Percentiles rank a stretch among this genome's conserved stretches.
These are phyloP conservation scores for Lipomyces sp. DNA, from an alignment of 805 yeast genomes.

Conservation along the genomic window DNA sequence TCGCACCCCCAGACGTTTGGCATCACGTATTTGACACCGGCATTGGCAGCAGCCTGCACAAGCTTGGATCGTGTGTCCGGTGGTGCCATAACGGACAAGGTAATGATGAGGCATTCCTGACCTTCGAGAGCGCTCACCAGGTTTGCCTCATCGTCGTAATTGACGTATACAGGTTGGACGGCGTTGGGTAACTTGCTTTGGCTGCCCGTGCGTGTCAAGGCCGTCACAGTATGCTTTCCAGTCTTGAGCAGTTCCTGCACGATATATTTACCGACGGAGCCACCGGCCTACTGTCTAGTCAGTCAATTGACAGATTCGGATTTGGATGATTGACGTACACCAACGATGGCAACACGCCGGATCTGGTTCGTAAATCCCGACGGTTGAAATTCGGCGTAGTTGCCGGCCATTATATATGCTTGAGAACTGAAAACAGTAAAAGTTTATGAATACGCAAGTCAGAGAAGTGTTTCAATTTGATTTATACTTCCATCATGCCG, in stretches of 20 bases:
- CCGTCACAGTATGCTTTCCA: constrained; percentile 15
- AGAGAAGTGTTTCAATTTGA: too few relatives aligned
- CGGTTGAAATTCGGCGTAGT: constrained; percentile 3
- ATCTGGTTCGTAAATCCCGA: constrained; percentile 9
- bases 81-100: constrained; percentile 17
- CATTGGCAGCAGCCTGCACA: constrained; percentile 16
- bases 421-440: too few relatives aligned
- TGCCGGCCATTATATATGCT: not conserved
- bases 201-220: constrained; percentile 14
- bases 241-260: constrained; percentile 12
- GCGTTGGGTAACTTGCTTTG: constrained; percentile 15
- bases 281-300: not conserved
- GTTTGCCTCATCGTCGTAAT: constrained; percentile 12
- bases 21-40: constrained; percentile 14
- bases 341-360: constrained; percentile 6
- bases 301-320: not conserved
- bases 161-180: constrained; percentile 1
- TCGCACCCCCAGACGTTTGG: constrained; percentile 20
- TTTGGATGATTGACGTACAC: constrained; percentile 1
- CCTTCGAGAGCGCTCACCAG: constrained; percentile 15
- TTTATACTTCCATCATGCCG: too few relatives aligned
- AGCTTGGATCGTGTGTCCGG: constrained; percentile 10
- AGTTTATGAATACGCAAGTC: too few relatives aligned
- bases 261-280: not conserved
- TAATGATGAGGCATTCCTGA: constrained; percentile 15